phyloP scores from a whole-genome alignment of 2,329 filamentous ascomycete species.

The Phyllosticta paracitricarpa region DNA sequence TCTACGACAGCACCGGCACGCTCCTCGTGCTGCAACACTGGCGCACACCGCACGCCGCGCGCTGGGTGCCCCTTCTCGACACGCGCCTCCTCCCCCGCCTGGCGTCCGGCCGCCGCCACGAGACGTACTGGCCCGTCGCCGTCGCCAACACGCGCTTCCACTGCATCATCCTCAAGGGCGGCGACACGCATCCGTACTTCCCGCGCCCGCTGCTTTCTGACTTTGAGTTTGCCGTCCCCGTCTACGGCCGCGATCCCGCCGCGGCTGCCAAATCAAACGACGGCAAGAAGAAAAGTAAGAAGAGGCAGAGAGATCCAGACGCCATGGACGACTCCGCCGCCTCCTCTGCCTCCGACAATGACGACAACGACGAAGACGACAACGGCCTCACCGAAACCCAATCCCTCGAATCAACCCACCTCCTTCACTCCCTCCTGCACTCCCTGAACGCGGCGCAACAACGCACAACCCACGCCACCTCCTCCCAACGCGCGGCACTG shows the following conservation, averaged over 20 bases:
- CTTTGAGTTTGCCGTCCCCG: conserved; percentile 82
- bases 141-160: conserved; percentile 88
- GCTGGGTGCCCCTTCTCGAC: conserved; percentile 87
- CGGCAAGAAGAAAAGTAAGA: background rate
- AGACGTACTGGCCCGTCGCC: conserved; percentile 90
- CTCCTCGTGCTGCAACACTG: conserved; percentile 83
- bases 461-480: conserved; percentile 53
- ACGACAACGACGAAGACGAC: conserved; percentile 22
- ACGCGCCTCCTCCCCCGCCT: conserved; percentile 75
- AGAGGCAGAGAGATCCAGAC: conserved; percentile 24
- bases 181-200: conserved; percentile 87
- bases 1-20: conserved; percentile 88
- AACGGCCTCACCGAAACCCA: conserved; percentile 39
- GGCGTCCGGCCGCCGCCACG: conserved; percentile 73
- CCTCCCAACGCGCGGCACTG: conserved; percentile 57
- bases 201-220: conserved; percentile 82
- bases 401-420: conserved; percentile 69
- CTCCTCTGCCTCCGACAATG: conserved; percentile 5
- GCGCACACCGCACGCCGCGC: conserved; percentile 74
- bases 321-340: conserved; percentile 17
- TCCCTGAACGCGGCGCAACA: conserved; percentile 68
- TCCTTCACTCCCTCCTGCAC: conserved; percentile 62
- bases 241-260: conserved; percentile 40
- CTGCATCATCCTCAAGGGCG: conserved; percentile 97
- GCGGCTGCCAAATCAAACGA: conserved; percentile 27